Percentiles rank a stretch among this genome's conserved stretches.
Conservation (phyloP, 202 grass and related monocot species). For the Eragrostis tef region DNA sequence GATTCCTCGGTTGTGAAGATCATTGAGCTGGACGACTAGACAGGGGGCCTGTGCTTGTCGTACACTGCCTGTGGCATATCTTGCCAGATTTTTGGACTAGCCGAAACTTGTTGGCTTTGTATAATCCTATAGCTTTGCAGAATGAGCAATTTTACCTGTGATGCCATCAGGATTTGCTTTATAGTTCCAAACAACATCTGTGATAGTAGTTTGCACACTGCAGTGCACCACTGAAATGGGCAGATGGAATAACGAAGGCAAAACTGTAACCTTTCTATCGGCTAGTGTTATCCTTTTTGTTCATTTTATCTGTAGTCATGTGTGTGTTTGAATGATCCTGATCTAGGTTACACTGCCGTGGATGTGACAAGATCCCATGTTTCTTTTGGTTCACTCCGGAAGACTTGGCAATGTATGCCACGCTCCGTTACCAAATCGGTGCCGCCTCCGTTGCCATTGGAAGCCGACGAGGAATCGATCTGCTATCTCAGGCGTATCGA, state of each 20-base stretch:
- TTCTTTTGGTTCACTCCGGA: too few species aligned
- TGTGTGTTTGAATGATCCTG: too few species aligned
- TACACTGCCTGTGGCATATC: constrained; percentile 20
- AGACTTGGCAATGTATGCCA: too few species aligned
- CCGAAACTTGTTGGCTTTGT: constrained; percentile 46
- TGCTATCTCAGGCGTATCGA: too few species aligned
- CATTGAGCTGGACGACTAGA: constrained; percentile 89
- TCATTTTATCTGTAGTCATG: neutral
- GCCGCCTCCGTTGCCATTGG: too few species aligned
- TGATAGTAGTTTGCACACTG: neutral
- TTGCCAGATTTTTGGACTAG: constrained; percentile 45
- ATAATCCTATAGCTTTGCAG: constrained; percentile 45
- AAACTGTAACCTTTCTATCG: neutral
- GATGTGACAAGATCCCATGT: too few species aligned
- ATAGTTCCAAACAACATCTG: neutral
- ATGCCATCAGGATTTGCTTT: constrained; percentile 39
- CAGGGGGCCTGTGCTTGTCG: constrained; percentile 15
- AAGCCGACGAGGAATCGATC: too few species aligned
- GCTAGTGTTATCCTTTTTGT: neutral
- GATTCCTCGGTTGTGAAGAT: constrained; percentile 97
- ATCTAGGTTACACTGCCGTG: too few species aligned
- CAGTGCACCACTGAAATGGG: neutral
- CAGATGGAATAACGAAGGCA: constrained; percentile 7
- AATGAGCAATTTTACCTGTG: constrained; percentile 45
- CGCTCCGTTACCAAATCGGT: too few species aligned